A percentile compares a stretch with the other conserved stretches of the same genome.
Evolutionary conservation across 495 filamentous ascomycete genomes (phyloP).

Genomic region (Collariella sp.): DNA sequence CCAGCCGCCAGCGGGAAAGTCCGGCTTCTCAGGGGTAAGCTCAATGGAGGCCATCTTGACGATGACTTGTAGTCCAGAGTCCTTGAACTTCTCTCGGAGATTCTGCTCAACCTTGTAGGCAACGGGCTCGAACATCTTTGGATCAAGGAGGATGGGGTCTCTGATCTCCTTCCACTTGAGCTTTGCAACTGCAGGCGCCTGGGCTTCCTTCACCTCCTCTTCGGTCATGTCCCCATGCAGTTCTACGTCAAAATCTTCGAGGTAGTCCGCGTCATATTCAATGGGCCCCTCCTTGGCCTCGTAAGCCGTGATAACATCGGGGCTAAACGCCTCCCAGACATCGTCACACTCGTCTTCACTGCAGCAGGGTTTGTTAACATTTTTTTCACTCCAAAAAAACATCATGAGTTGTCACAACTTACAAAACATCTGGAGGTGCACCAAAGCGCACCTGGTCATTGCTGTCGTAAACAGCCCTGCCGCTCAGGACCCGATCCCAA

Average conservation of each 20-base stretch:
- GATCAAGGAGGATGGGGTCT: conserved; percentile 14
- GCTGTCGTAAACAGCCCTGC: conserved; percentile 35
- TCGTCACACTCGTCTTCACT: conserved; percentile 14
- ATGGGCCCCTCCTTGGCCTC: background rate
- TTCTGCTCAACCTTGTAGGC: conserved; percentile 26
- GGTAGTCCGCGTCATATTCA: background rate
- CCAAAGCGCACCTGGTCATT: background rate
- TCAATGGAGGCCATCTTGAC: conserved; percentile 57
- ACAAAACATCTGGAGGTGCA: background rate
- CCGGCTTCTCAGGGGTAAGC: conserved; percentile 50
- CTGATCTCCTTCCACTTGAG: conserved; percentile 33
- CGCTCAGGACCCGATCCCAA: conserved; percentile 42
- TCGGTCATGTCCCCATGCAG: background rate
- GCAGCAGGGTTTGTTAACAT: background rate
- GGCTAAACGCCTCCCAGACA: background rate
- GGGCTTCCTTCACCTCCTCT: background rate
- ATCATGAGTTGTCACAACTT: background rate
- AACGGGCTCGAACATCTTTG: conserved; percentile 15
- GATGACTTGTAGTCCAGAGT: conserved; percentile 49
- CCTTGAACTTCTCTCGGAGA: conserved; percentile 30
- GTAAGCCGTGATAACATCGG: background rate
- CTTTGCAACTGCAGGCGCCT: background rate
- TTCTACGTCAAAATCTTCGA: background rate
- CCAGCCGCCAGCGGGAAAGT: conserved; percentile 24
- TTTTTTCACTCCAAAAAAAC: background rate